Evolutionary conservation across 225 moss, liverwort and hornwort genomes (phyloP).

Genomic region (Bryum argenteum): DNA sequence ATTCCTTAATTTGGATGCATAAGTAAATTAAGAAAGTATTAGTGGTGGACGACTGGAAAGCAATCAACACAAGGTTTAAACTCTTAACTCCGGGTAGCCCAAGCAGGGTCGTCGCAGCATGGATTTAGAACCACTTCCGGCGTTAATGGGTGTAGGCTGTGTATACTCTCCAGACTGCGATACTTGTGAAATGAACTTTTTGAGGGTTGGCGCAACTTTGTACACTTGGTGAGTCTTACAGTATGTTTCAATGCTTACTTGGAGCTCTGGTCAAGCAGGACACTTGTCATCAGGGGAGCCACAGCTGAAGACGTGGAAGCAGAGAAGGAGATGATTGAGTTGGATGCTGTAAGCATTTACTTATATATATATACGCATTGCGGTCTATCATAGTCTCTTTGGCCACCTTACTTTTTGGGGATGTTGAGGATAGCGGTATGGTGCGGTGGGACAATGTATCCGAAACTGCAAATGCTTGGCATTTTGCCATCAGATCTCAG

Average conservation of each 20-base stretch:
- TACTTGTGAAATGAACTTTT: neutral
- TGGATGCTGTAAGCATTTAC: conserved; percentile 68
- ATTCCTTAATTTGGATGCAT: neutral
- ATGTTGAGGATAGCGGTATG: conserved; percentile 6
- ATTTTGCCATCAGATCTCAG: neutral
- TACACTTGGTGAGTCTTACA: conserved; percentile 12
- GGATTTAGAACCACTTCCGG: no score
- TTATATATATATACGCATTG: neutral
- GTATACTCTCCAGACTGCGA: no score
- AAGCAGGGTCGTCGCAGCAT: no score
- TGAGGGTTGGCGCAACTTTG: neutral
- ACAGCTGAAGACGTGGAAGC: conserved; percentile 84
- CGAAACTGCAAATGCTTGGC: neutral
- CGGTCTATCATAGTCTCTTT: neutral
- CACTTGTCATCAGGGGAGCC: conserved; percentile 55
- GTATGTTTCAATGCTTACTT: conserved; percentile 15
- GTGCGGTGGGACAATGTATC: neutral
- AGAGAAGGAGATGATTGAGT: conserved; percentile 87
- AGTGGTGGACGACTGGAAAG: neutral
- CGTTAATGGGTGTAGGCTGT: no score
- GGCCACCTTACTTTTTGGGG: neutral
- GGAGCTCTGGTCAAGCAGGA: conserved; percentile 37
- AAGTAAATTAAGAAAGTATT: neutral
- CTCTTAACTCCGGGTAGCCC: no score
- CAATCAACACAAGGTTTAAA: neutral